phyloP scores from a whole-genome alignment of 495 filamentous ascomycete genomes.

The Xylaria longipes region DNA sequence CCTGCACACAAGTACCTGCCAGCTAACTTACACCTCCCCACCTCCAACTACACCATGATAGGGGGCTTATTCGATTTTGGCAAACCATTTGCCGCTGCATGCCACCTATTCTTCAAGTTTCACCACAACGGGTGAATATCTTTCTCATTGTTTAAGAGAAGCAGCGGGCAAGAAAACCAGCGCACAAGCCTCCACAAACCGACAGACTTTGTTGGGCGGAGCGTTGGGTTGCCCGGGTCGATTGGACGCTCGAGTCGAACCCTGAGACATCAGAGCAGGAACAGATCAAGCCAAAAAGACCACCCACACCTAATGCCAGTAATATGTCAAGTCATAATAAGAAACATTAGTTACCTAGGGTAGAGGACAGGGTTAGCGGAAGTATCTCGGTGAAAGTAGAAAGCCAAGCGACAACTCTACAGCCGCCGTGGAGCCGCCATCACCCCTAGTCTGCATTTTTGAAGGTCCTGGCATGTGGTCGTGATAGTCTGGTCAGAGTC shows the following conservation, averaged over 20 bases:
- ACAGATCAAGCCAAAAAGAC: background rate
- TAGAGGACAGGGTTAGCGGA: slow-evolving; percentile 1
- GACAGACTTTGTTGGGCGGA: background rate
- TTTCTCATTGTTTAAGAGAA: background rate
- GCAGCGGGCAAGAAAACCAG: background rate
- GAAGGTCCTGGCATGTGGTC: background rate
- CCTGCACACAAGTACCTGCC: background rate
- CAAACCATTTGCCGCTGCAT: slow-evolving; percentile 11
- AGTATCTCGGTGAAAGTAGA: slow-evolving; percentile 12
- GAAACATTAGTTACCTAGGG: background rate
- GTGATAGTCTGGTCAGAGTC: too few relatives aligned
- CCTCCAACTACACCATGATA: slow-evolving; percentile 2
- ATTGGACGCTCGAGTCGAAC: slow-evolving; percentile 5
- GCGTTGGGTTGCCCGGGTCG: background rate
- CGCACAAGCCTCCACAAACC: slow-evolving; percentile 1
- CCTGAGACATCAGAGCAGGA: slow-evolving; percentile 5
- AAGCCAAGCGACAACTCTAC: background rate
- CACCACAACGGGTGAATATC: background rate
- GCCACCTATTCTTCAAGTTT: background rate
- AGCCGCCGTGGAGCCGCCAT: background rate
- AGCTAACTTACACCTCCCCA: background rate
- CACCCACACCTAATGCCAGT: background rate
- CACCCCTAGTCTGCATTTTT: slow-evolving; percentile 9
- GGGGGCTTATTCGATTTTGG: slow-evolving; percentile 6
- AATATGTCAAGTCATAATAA: background rate